These are phyloP conservation scores for Cetradonia linearis DNA, from an alignment of 495 filamentous ascomycete species.

Conservation along the genomic window DNA sequence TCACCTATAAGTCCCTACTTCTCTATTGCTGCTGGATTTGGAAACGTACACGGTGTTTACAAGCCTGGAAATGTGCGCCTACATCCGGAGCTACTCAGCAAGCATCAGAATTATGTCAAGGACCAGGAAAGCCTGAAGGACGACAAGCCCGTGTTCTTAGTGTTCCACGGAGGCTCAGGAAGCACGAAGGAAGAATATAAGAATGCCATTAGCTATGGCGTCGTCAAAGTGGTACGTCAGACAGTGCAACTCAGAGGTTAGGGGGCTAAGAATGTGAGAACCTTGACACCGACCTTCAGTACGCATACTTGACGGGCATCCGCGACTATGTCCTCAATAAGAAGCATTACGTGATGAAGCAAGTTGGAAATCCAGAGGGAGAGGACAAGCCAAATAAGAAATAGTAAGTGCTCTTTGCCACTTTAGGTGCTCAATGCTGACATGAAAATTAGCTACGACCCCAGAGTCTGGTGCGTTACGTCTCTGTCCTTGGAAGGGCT, in stretches of 20 bases:
- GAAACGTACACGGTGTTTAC: constrained; percentile 99
- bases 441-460: constrained; percentile 52
- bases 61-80: constrained; percentile 96
- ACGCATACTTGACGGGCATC: constrained; percentile 67
- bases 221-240: constrained; percentile 72
- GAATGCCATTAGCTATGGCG: constrained; percentile 81
- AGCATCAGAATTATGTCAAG: constrained; percentile 87
- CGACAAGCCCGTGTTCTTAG: constrained; percentile 92
- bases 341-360: constrained; percentile 80
- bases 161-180: constrained; percentile 97
- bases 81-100: constrained; percentile 82
- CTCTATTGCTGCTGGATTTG: constrained; percentile 95
- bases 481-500: constrained; percentile 40
- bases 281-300: constrained; percentile 78
- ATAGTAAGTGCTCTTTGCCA: constrained; percentile 33
- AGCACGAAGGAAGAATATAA: constrained; percentile 79
- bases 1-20: constrained; percentile 80
- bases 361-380: constrained; percentile 92
- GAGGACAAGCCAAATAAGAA: constrained; percentile 99
- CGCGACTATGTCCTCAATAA: constrained; percentile 88
- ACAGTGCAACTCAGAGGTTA: constrained; percentile 32
- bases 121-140: constrained; percentile 55
- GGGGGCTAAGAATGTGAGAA: constrained; percentile 25
- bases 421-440: not conserved
- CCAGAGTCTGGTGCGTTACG: constrained; percentile 38